Percentiles rank a stretch among this genome's conserved stretches.
phyloP scores from a whole-genome alignment of 371 early-diverging fungal species.

The Gilbertella persicaria region DNA sequence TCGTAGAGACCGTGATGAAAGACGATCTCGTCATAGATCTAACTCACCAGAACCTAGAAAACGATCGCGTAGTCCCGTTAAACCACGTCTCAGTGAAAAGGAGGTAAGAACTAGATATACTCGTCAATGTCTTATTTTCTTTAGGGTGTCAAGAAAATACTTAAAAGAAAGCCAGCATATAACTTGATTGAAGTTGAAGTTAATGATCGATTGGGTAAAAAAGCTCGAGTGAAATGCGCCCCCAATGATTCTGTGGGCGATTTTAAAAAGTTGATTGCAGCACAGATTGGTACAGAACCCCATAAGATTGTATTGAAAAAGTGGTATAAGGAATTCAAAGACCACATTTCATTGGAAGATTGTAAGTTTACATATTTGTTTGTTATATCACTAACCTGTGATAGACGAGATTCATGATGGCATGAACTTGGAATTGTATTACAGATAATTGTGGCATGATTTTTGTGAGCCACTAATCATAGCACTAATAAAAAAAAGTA shows the following conservation, averaged over 20 bases:
- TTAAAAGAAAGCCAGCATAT: slow-evolving; percentile 27
- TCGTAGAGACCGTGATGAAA: slow-evolving; percentile 10
- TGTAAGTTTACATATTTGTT: slow-evolving; percentile 51
- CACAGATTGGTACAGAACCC: slow-evolving; percentile 91
- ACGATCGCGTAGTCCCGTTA: slow-evolving; percentile 9
- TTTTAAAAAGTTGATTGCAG: slow-evolving; percentile 90
- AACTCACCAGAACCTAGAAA: too few species aligned
- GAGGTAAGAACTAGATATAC: slow-evolving; percentile 3
- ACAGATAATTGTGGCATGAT: slow-evolving; percentile 46
- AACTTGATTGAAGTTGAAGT: slow-evolving; percentile 70
- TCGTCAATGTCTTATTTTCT: background rate
- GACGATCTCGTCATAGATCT: too few species aligned
- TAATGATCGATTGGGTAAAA: slow-evolving; percentile 93
- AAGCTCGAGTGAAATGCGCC: slow-evolving; percentile 86
- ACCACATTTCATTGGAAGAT: slow-evolving; percentile 92
- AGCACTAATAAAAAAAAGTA: too few species aligned
- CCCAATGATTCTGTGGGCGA: slow-evolving; percentile 89
- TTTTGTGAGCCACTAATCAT: too few species aligned
- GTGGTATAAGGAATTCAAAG: slow-evolving; percentile 89
- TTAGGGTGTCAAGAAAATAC: slow-evolving; percentile 14
- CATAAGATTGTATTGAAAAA: slow-evolving; percentile 93
- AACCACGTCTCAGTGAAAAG: background rate
- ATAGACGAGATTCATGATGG: slow-evolving; percentile 91
- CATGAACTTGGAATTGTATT: slow-evolving; percentile 89
- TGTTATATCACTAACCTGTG: slow-evolving; percentile 1